Evolutionary conservation across 1,139 yeast genomes (phyloP).

Genomic region (Diutina catenulata): DNA sequence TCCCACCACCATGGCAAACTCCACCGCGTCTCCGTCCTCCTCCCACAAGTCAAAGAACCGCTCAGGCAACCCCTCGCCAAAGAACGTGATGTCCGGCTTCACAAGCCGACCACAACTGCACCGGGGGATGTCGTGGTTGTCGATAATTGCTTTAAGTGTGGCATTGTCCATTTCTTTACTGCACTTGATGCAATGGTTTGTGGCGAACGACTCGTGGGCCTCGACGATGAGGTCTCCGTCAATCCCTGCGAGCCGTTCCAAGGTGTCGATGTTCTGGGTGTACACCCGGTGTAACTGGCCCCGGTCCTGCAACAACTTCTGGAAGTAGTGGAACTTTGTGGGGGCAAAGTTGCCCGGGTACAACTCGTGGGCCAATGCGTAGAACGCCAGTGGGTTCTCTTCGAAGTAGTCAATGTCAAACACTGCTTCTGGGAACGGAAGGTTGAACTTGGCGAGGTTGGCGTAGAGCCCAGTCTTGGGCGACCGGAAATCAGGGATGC

Average conservation of each 20-base stretch:
- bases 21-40: conserved; percentile 46
- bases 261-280: conserved; percentile 87
- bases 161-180: conserved; percentile 38
- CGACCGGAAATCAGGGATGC: conserved; percentile 90
- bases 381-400: conserved; percentile 71
- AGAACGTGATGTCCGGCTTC: conserved; percentile 88
- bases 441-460: conserved; percentile 57
- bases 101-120: conserved; percentile 62
- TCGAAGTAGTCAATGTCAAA: conserved; percentile 78
- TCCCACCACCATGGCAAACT: conserved; percentile 80
- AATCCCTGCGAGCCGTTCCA: conserved; percentile 80
- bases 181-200: conserved; percentile 75
- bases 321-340: conserved; percentile 65
- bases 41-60: conserved; percentile 62
- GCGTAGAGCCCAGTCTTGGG: conserved; percentile 87
- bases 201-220: conserved; percentile 92
- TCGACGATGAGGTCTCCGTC: conserved; percentile 55
- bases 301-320: conserved; percentile 55
- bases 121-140: conserved; percentile 36
- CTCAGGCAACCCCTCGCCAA: conserved; percentile 76
- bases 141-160: conserved; percentile 38
- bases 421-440: conserved; percentile 93
- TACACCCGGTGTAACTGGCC: conserved; percentile 55
- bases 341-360: conserved; percentile 85
- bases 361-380: conserved; percentile 69